These are phyloP conservation scores for Brettanomyces bruxellensis DNA, from an alignment of 805 yeast species.

Conservation along the genomic window DNA sequence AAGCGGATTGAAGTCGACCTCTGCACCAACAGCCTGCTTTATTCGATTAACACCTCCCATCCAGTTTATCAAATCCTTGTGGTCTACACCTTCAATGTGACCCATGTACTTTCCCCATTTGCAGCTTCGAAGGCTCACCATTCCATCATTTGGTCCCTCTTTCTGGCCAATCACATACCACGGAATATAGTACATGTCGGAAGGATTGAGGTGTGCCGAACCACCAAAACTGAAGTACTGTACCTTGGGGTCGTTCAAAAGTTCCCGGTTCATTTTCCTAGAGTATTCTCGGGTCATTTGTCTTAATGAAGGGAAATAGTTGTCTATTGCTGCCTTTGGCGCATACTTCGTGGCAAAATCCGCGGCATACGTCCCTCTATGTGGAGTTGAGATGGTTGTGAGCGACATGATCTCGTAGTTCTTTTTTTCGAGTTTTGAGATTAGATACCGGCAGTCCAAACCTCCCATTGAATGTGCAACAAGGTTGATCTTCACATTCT, in stretches of 20 bases:
- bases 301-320: conserved; percentile 33
- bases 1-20: conserved; percentile 45
- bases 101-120: conserved; percentile 84
- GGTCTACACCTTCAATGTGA: conserved; percentile 70
- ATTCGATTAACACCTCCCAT: conserved; percentile 40
- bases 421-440: conserved; percentile 40
- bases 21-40: conserved; percentile 21
- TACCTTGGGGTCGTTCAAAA: conserved; percentile 51
- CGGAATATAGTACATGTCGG: conserved; percentile 50
- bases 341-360: conserved; percentile 41
- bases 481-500: conserved; percentile 51
- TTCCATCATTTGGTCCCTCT: conserved; percentile 70
- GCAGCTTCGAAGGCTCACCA: conserved; percentile 70
- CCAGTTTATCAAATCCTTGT: conserved; percentile 83
- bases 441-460: conserved; percentile 69
- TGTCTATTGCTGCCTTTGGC: conserved; percentile 12
- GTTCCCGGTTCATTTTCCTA: conserved; percentile 41
- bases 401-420: conserved; percentile 58
- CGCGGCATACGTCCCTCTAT: conserved; percentile 78
- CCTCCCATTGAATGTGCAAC: conserved; percentile 96
- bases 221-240: conserved; percentile 83
- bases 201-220: conserved; percentile 50
- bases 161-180: conserved; percentile 49
- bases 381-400: conserved; percentile 86
- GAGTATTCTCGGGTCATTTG: conserved; percentile 57